phyloP scores from a whole-genome alignment of 805 yeast species.

The Saccharomyces paradoxus region DNA sequence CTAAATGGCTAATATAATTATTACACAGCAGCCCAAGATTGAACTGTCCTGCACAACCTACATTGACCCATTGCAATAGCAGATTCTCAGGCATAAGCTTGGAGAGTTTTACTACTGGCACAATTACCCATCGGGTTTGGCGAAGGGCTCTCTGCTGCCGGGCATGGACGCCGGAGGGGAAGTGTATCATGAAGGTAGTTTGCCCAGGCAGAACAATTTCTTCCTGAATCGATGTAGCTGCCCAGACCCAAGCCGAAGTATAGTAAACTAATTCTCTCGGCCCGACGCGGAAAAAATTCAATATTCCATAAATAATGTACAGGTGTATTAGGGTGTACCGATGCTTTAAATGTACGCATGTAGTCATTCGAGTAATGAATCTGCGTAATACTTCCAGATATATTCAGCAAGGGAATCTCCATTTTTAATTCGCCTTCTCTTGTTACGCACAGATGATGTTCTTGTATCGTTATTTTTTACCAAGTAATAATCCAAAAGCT shows the following conservation, averaged over 20 bases:
- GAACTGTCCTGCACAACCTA: neutral
- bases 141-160: neutral
- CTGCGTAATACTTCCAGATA: conserved; percentile 22
- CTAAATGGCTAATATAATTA: neutral
- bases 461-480: neutral
- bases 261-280: neutral
- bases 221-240: neutral
- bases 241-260: neutral
- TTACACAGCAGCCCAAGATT: neutral
- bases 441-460: neutral
- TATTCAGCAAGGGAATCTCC: conserved; percentile 21
- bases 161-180: neutral
- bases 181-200: neutral
- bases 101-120: neutral
- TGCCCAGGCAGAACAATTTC: neutral
- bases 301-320: neutral
- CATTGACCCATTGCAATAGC: neutral
- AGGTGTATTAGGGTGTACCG: neutral
- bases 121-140: neutral
- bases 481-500: neutral
- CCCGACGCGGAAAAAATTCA: neutral
- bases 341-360: neutral
- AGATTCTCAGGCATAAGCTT: neutral
- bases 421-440: conserved; percentile 10
- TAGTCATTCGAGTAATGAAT: conserved; percentile 1